phyloP scores from a whole-genome alignment of 1,284 basidiomycete species.

The Puccinia polysora region DNA sequence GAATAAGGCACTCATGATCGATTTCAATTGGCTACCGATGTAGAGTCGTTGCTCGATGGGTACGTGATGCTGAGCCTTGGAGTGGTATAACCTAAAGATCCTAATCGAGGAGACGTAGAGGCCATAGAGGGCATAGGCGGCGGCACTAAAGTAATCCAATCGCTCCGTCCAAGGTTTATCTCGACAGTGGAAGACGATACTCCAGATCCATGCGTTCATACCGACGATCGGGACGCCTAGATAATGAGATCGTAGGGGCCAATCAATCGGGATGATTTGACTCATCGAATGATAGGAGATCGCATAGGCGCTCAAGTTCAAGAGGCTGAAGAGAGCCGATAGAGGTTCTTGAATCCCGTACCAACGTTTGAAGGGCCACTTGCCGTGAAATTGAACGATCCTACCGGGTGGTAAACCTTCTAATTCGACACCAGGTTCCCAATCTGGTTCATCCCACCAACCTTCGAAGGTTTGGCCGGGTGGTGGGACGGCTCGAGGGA shows the following conservation, averaged over 20 bases:
- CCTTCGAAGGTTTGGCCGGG: slow-evolving; percentile 22
- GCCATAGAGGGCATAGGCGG: slow-evolving; percentile 64
- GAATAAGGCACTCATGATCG: slow-evolving; percentile 46
- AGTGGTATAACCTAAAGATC: slow-evolving; percentile 49
- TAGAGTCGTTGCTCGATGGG: slow-evolving; percentile 25
- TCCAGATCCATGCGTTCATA: slow-evolving; percentile 91
- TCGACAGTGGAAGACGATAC: slow-evolving; percentile 82
- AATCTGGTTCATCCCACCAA: slow-evolving; percentile 36
- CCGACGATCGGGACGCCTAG: slow-evolving; percentile 72
- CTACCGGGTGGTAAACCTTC: slow-evolving; percentile 48
- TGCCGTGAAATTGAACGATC: slow-evolving; percentile 75
- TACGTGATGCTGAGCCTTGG: slow-evolving; percentile 21
- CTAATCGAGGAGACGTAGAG: slow-evolving; percentile 60
- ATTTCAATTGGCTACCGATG: slow-evolving; percentile 29
- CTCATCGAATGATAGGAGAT: slow-evolving; percentile 59
- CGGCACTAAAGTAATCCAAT: slow-evolving; percentile 92
- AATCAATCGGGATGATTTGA: slow-evolving; percentile 57
- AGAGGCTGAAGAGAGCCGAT: slow-evolving; percentile 78
- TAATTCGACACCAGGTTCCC: slow-evolving; percentile 31
- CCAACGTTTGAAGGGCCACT: slow-evolving; percentile 82
- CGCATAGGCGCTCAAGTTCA: slow-evolving; percentile 73
- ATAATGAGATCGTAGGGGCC: slow-evolving; percentile 56
- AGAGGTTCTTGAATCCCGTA: slow-evolving; percentile 81
- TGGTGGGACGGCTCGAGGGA: slow-evolving; percentile 45
- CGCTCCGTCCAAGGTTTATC: slow-evolving; percentile 81